Evolutionary conservation across 1,139 yeast genomes (phyloP).

Genomic region (Tardiomyces depauwii): DNA sequence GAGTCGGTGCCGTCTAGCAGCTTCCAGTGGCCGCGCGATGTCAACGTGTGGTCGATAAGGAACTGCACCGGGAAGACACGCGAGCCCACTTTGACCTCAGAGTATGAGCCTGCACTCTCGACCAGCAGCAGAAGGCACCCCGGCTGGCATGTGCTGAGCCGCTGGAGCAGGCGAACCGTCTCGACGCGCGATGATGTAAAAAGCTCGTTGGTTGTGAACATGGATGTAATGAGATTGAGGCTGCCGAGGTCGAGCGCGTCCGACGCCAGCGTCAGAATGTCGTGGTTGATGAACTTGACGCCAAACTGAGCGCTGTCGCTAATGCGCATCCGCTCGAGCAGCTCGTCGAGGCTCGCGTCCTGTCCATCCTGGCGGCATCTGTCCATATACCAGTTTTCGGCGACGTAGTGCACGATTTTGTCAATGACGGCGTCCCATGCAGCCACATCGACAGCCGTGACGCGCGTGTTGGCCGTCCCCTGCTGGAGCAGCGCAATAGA

Average conservation of each 20-base stretch:
- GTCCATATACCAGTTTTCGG: conserved; percentile 12
- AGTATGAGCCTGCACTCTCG: conserved; percentile 86
- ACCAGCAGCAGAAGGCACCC: conserved; percentile 59
- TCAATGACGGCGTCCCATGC: conserved; percentile 54
- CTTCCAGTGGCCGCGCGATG: conserved; percentile 47
- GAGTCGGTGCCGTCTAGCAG: conserved; percentile 57
- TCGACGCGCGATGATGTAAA: conserved; percentile 57
- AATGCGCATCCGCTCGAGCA: conserved; percentile 6
- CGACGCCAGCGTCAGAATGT: conserved; percentile 28
- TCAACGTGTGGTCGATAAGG: conserved; percentile 57
- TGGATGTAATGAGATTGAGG: conserved; percentile 44
- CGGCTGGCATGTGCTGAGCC: conserved; percentile 36
- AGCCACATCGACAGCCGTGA: conserved; percentile 63
- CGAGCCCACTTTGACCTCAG: conserved; percentile 64
- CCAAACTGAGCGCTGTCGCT: conserved; percentile 19
- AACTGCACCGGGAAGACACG: conserved; percentile 77
- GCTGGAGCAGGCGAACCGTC: conserved; percentile 47
- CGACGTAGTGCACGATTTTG: conserved; percentile 33
- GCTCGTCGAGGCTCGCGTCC: conserved; percentile 11
- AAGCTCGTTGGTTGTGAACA: conserved; percentile 81
- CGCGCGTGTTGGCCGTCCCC: conserved; percentile 16
- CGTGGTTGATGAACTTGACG: conserved; percentile 40
- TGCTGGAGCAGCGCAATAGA: conserved; percentile 34
- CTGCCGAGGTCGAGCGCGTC: conserved; percentile 16
- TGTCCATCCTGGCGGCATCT: conserved; percentile 4